These are phyloP conservation scores for Nepenthes gracilis DNA, from an alignment of 148 eudicot genomes.

Conservation along the genomic window DNA sequence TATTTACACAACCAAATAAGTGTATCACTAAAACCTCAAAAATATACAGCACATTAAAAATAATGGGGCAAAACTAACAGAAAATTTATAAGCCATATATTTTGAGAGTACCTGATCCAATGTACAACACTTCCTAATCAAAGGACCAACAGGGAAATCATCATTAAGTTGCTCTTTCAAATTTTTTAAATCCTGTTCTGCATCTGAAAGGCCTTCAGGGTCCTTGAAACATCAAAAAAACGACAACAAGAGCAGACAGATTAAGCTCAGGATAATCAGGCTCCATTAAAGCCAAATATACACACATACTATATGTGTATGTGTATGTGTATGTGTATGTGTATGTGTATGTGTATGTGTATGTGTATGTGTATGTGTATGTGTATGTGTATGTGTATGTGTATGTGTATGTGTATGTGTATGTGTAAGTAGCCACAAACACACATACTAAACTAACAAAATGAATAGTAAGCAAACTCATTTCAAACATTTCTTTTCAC, in stretches of 20 bases:
- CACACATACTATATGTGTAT: too few relatives aligned
- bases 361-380: too few relatives aligned
- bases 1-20: slow-evolving; percentile 13
- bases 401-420: too few relatives aligned
- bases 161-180: slow-evolving; percentile 76
- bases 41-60: not conserved
- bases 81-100: slow-evolving; percentile 1
- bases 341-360: too few relatives aligned
- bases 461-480: too few relatives aligned
- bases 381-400: too few relatives aligned
- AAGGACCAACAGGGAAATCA: slow-evolving; percentile 86
- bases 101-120: slow-evolving; percentile 63
- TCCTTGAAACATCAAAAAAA: slow-evolving; percentile 30
- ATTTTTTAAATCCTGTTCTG: slow-evolving; percentile 52
- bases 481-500: too few relatives aligned
- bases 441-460: too few relatives aligned
- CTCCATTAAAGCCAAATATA: too few relatives aligned
- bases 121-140: slow-evolving; percentile 80
- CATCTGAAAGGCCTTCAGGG: slow-evolving; percentile 81
- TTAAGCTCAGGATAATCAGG: slow-evolving; percentile 1
- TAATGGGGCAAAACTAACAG: not conserved
- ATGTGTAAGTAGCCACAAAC: too few relatives aligned
- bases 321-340: too few relatives aligned
- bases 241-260: not conserved
- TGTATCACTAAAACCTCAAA: not conserved